These are phyloP conservation scores for Obelidium mucronatum DNA, from an alignment of 192 early-diverging fungal species.

Conservation along the genomic window DNA sequence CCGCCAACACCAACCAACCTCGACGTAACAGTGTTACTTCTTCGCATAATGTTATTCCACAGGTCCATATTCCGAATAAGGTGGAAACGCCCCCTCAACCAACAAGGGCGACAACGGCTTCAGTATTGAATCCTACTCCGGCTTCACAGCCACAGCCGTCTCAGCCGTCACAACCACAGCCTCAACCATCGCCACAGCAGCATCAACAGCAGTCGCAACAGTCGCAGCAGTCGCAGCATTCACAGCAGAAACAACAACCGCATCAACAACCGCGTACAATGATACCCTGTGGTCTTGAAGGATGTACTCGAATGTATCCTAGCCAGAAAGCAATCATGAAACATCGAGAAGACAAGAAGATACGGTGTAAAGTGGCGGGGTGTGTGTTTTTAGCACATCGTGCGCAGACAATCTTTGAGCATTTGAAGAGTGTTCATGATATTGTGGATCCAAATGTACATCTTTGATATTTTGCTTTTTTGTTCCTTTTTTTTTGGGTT, in stretches of 20 bases:
- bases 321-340: background rate
- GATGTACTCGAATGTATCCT: constrained; percentile 22
- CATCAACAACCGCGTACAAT: background rate
- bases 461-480: too few species aligned
- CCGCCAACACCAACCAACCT: too few species aligned
- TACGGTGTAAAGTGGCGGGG: constrained; percentile 1
- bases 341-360: background rate
- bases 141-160: too few species aligned
- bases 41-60: too few species aligned
- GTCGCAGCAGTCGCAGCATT: background rate
- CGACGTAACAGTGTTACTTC: too few species aligned
- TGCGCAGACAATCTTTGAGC: background rate
- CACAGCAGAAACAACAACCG: background rate
- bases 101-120: too few species aligned
- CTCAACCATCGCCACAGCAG: background rate
- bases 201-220: background rate
- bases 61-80: too few species aligned
- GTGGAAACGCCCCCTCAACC: too few species aligned
- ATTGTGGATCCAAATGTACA: background rate
- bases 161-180: too few species aligned
- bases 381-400: constrained; percentile 1
- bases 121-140: background rate
- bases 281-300: constrained; percentile 3
- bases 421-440: background rate
- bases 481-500: too few species aligned